These are phyloP conservation scores for Nannizziopsis barbatae DNA, from an alignment of 2,329 filamentous ascomycete species.

Conservation along the genomic window DNA sequence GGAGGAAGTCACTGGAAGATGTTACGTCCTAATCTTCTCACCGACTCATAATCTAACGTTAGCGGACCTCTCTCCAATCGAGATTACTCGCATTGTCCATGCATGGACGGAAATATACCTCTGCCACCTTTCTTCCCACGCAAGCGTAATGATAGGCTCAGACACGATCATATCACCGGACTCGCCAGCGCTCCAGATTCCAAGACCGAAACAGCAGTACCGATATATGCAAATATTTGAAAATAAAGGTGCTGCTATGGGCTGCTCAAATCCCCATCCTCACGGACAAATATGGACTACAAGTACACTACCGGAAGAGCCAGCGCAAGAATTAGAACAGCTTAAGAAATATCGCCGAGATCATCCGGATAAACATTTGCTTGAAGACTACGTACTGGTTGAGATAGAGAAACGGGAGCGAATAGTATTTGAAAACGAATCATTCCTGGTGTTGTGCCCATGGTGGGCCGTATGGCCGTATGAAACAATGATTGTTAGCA, in stretches of 20 bases:
- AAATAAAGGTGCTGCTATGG: slow-evolving; percentile 97
- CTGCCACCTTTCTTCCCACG: slow-evolving; percentile 54
- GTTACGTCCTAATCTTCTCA: slow-evolving; percentile 93
- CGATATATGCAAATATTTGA: slow-evolving; percentile 99
- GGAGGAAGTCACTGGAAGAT: slow-evolving; percentile 82
- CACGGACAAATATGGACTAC: slow-evolving; percentile 97
- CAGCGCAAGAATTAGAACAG: slow-evolving; percentile 63
- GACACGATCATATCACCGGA: slow-evolving; percentile 40
- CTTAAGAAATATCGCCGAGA: slow-evolving; percentile 66
- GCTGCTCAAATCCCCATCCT: slow-evolving; percentile 95
- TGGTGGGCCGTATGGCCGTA: slow-evolving; percentile 99
- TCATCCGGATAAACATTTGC: slow-evolving; percentile 61
- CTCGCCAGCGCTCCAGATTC: slow-evolving; percentile 35
- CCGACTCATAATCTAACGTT: slow-evolving; percentile 82
- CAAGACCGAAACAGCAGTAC: slow-evolving; percentile 60
- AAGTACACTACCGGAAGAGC: slow-evolving; percentile 81
- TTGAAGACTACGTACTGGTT: slow-evolving; percentile 76
- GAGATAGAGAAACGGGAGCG: slow-evolving; percentile 74
- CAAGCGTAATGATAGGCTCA: slow-evolving; percentile 43
- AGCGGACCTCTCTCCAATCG: slow-evolving; percentile 66
- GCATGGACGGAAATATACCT: slow-evolving; percentile 90
- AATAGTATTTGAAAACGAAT: slow-evolving; percentile 75
- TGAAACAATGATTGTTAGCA: slow-evolving; percentile 80
- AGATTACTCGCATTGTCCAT: slow-evolving; percentile 73
- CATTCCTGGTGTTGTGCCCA: slow-evolving; percentile 78